Evolutionary conservation across 768 basidiomycete genomes (phyloP).

Genomic region (Clavulina sp.): DNA sequence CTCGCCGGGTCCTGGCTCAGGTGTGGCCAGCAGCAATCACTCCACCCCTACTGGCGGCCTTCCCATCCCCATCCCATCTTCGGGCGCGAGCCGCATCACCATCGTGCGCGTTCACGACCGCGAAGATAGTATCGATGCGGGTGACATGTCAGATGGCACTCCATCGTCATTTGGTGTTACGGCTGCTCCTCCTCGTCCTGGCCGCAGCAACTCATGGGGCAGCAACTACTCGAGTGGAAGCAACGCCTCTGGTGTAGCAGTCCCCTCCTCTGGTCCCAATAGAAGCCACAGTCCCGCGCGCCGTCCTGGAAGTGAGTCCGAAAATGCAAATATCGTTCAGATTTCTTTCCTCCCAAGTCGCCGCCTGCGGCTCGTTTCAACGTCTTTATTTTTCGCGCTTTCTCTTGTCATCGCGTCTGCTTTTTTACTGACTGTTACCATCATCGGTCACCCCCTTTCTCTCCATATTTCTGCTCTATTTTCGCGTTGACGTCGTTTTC

Average conservation of each 20-base stretch:
- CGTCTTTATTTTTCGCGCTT: too few species aligned
- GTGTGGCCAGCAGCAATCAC: too few species aligned
- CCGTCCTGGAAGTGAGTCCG: background rate
- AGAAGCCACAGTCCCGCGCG: background rate
- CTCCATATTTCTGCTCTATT: too few species aligned
- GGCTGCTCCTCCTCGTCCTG: constrained; percentile 1
- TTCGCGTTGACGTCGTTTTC: too few species aligned
- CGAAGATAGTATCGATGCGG: constrained; percentile 1
- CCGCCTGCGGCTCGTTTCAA: too few species aligned
- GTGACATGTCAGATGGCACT: background rate
- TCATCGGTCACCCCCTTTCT: too few species aligned
- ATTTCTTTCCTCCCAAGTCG: too few species aligned
- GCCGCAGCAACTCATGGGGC: constrained; percentile 7
- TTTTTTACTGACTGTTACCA: too few species aligned
- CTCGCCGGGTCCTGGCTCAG: too few species aligned
- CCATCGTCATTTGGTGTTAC: background rate
- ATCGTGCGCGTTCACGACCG: constrained; percentile 48
- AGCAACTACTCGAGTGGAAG: background rate
- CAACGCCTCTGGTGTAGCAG: background rate
- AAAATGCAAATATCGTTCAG: too few species aligned
- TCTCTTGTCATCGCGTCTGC: too few species aligned
- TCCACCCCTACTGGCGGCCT: constrained; percentile 40
- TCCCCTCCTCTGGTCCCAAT: constrained; percentile 1
- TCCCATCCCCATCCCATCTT: constrained; percentile 17
- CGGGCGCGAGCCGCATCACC: constrained; percentile 23